These are phyloP conservation scores for Hymenoscyphus linearis DNA, from an alignment of 2,329 filamentous ascomycete species.

Conservation along the genomic window DNA sequence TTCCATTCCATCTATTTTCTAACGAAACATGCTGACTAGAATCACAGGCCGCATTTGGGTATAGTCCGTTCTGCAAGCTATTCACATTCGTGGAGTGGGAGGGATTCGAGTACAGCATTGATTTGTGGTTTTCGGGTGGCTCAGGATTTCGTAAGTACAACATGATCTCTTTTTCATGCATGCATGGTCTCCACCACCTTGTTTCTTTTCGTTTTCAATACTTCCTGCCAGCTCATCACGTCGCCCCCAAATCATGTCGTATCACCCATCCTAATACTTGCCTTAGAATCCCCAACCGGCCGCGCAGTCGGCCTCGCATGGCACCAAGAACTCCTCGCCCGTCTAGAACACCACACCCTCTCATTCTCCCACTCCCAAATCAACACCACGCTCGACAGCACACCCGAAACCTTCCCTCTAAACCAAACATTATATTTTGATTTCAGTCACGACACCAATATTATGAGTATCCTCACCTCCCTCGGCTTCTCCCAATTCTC, in stretches of 20 bases:
- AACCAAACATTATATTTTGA: constrained; percentile 72
- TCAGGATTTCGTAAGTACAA: constrained; percentile 18
- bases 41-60: constrained; percentile 61
- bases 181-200: neutral
- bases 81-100: constrained; percentile 74
- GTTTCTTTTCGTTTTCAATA: neutral
- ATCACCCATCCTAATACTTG: neutral
- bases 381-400: constrained; percentile 67
- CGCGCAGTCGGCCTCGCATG: constrained; percentile 70
- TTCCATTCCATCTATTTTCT: neutral
- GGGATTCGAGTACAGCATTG: constrained; percentile 65
- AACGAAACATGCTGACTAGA: constrained; percentile 12
- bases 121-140: constrained; percentile 58
- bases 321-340: constrained; percentile 67
- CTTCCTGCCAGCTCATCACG: neutral
- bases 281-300: constrained; percentile 30
- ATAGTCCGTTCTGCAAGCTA: constrained; percentile 66
- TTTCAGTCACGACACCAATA: constrained; percentile 74
- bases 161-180: neutral
- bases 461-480: constrained; percentile 63
- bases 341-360: constrained; percentile 61
- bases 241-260: neutral
- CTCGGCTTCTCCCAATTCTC: constrained; percentile 69
- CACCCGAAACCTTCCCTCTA: constrained; percentile 63
- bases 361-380: constrained; percentile 54